Conservation (phyloP, 2,329 filamentous ascomycete species). For the Penicillium janthinellum region DNA sequence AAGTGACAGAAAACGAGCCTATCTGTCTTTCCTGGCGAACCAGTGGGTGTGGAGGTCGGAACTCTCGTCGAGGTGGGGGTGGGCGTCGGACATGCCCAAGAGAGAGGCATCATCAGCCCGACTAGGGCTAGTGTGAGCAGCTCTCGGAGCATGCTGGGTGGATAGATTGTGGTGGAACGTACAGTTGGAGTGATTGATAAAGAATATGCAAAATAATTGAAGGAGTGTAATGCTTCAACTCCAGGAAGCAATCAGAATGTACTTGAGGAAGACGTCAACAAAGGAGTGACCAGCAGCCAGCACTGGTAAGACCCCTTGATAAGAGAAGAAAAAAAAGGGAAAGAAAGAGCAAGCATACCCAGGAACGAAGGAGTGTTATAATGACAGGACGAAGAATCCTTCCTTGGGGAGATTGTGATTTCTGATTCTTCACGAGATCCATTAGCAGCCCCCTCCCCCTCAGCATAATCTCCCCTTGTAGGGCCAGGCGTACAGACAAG, state of each 20-base stretch:
- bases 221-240: background rate
- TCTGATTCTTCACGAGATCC: background rate
- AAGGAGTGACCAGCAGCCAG: background rate
- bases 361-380: background rate
- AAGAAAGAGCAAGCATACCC: background rate
- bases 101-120: constrained; percentile 7
- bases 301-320: background rate
- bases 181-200: background rate
- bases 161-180: background rate
- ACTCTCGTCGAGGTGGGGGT: constrained; percentile 1
- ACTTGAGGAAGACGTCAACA: constrained; percentile 4
- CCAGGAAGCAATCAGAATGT: background rate
- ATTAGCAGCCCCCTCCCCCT: background rate
- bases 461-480: background rate
- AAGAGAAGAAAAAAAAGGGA: background rate
- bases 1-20: constrained; percentile 49
- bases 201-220: background rate
- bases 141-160: constrained; percentile 18
- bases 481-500: background rate
- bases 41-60: constrained; percentile 2
- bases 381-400: background rate
- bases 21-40: constrained; percentile 12
- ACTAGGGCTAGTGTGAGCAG: constrained; percentile 16
- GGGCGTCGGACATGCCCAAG: constrained; percentile 18
- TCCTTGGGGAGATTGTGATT: background rate